Evolutionary conservation across 1,284 basidiomycete genomes (phyloP), one percentile per base, ranked within the genome.

Genomic region (Ganoderma boninense): DNA sequence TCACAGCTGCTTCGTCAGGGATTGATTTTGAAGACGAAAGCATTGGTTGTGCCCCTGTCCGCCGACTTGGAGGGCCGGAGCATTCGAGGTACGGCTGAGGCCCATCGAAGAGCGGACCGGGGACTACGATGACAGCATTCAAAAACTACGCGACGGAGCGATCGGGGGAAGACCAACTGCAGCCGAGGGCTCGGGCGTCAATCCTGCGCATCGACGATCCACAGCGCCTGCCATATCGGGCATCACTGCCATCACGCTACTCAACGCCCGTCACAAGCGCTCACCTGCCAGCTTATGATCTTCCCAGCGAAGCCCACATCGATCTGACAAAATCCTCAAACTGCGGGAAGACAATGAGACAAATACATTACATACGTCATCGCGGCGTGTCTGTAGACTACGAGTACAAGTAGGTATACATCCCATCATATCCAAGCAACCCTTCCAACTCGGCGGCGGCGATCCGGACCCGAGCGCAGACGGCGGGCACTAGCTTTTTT

Each of bases 151-250:
- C n/a, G 23, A 3, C 11, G 62, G 38, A 44, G 59, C n/a, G 65
- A 60, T 38, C 16, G 32, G 11, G n/a, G 10, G 49, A 11, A 54
- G n/a, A 10, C 20, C n/a, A 23, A n/a, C n/a, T n/a, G 46, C 23
- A 26, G 49, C 49, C 23, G 54, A 16, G 2, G 20, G 20, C 3
- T 13, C 35, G 18, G 10, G 57, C 26, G 38, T 18, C 38, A 32
- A 16, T n/a, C 4, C 46, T 54, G 42, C 32, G 52, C 10, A 68
- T 68, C 67, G 67, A 38, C 54, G 67, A 68, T 68, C 62, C 56
- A 59, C 62, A 63, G 67, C 62, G n/a, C 67, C 14, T 68, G 29
- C 67, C 62, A 38, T 59, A 46, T 59, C 29, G 20, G 67, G 67
- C 18, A 64, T 35, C 62, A 38, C 62, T 54, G 61, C 52, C 67